Conservation (phyloP, 164 flowering plant species). For the Vitis rotundifolia region DNA sequence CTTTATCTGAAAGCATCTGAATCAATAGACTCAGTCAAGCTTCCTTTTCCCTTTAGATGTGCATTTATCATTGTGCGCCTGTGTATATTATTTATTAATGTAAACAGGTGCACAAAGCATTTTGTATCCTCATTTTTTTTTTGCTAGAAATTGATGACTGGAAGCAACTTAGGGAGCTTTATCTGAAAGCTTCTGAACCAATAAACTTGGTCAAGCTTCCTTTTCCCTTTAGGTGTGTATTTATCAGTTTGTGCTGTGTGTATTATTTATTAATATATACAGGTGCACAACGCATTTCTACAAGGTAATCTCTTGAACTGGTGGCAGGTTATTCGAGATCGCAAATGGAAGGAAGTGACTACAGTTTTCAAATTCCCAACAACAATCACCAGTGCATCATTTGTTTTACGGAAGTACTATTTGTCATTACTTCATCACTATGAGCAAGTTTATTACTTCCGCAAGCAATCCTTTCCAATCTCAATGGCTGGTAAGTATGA, state of each 20-base stretch:
- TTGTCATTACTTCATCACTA: slow-evolving; percentile 71
- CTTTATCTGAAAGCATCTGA: not conserved
- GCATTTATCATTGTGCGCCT: too few relatives aligned
- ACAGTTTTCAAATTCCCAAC: slow-evolving; percentile 59
- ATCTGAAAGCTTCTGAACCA: too few relatives aligned
- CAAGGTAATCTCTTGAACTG: slow-evolving; percentile 6
- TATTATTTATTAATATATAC: not conserved
- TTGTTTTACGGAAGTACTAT: slow-evolving; percentile 72
- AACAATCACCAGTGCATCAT: slow-evolving; percentile 74
- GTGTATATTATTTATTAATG: too few relatives aligned
- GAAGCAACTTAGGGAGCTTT: too few relatives aligned
- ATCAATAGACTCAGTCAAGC: not conserved
- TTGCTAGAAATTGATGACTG: too few relatives aligned
- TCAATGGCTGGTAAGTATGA: slow-evolving; percentile 32
- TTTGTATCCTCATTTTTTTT: too few relatives aligned
- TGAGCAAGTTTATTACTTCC: slow-evolving; percentile 79
- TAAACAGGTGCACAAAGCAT: too few relatives aligned
- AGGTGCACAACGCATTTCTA: not conserved
- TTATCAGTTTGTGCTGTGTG: not conserved
- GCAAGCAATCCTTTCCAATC: slow-evolving; percentile 33
- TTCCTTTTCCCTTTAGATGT: too few relatives aligned
- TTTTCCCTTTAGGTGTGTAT: not conserved
- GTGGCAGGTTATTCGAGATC: slow-evolving; percentile 66
- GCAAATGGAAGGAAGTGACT: slow-evolving; percentile 79
- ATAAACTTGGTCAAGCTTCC: not conserved